Evolutionary conservation across 2,329 filamentous ascomycete species (phyloP).

Genomic region (Colletotrichum graminicola): DNA sequence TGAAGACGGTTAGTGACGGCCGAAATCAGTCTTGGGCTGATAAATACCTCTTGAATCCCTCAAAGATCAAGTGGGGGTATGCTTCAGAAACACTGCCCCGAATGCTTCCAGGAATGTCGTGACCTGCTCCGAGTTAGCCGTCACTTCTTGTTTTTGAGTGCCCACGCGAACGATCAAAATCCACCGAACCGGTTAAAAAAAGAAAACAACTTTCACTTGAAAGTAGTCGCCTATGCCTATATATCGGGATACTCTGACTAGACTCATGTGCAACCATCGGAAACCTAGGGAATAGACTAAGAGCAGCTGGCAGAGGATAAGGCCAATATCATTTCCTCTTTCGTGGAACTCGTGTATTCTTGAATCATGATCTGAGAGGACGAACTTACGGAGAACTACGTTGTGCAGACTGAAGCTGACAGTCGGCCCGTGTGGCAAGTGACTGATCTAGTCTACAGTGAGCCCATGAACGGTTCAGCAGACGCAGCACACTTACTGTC

Average conservation of each 20-base stretch:
- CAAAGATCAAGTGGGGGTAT: constrained; percentile 95
- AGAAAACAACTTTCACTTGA: background rate
- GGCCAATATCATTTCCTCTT: background rate
- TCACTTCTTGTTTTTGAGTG: background rate
- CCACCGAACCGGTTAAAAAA: background rate
- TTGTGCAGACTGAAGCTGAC: constrained; percentile 92
- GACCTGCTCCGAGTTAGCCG: constrained; percentile 57
- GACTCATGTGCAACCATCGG: too few species aligned
- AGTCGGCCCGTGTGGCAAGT: constrained; percentile 84
- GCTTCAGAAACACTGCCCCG: constrained; percentile 91
- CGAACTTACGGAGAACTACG: constrained; percentile 75
- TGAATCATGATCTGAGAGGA: background rate
- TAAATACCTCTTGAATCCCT: constrained; percentile 75
- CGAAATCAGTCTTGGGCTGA: background rate
- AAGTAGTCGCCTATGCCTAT: background rate
- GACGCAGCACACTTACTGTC: constrained; percentile 64
- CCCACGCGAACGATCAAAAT: background rate
- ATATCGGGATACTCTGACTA: background rate
- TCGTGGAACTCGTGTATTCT: too few species aligned
- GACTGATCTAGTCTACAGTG: constrained; percentile 65
- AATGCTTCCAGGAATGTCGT: constrained; percentile 90
- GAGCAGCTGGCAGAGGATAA: background rate
- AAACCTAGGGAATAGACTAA: background rate
- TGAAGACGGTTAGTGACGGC: constrained; percentile 44
- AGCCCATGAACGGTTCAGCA: constrained; percentile 79